Conservation (phyloP, 371 early-diverging fungal genomes). For the Choanephora cucurbitarum region DNA sequence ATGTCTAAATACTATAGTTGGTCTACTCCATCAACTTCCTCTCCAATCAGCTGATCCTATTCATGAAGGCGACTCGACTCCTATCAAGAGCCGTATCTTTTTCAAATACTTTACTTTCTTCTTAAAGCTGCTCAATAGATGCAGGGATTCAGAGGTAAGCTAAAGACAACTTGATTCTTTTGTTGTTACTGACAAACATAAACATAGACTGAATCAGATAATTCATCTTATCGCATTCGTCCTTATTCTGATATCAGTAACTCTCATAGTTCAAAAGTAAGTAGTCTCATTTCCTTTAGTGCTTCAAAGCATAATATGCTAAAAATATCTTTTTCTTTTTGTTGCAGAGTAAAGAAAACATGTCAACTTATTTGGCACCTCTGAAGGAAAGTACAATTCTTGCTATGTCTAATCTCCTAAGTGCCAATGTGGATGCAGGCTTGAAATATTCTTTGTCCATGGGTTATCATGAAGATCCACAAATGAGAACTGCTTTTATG, state of each 20-base stretch:
- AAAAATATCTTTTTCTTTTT: background rate
- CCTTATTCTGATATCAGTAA: constrained; percentile 5
- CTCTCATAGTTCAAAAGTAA: constrained; percentile 15
- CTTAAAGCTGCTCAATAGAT: constrained; percentile 82
- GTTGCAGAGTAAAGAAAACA: constrained; percentile 20
- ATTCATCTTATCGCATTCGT: constrained; percentile 10
- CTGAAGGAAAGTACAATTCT: constrained; percentile 85
- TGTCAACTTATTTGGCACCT: constrained; percentile 46
- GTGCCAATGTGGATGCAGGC: constrained; percentile 90
- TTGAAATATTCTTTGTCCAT: constrained; percentile 87
- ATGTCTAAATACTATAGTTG: constrained; percentile 82
- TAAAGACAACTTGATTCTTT: background rate
- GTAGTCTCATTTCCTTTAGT: background rate
- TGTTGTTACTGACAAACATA: background rate
- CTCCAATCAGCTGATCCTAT: constrained; percentile 76
- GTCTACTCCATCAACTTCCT: constrained; percentile 79
- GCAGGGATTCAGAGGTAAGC: constrained; percentile 65
- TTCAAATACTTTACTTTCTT: constrained; percentile 90
- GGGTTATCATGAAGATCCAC: constrained; percentile 91
- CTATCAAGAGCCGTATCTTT: constrained; percentile 78
- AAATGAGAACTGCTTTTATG: constrained; percentile 88
- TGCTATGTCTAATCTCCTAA: constrained; percentile 85
- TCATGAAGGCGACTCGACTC: constrained; percentile 64
- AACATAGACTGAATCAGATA: constrained; percentile 14
- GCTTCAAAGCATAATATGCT: background rate